A percentile compares a stretch with the other conserved stretches of the same genome.
Evolutionary conservation across 2,329 filamentous ascomycete genomes (phyloP).

Genomic region (Thielaviopsis cerberus): DNA sequence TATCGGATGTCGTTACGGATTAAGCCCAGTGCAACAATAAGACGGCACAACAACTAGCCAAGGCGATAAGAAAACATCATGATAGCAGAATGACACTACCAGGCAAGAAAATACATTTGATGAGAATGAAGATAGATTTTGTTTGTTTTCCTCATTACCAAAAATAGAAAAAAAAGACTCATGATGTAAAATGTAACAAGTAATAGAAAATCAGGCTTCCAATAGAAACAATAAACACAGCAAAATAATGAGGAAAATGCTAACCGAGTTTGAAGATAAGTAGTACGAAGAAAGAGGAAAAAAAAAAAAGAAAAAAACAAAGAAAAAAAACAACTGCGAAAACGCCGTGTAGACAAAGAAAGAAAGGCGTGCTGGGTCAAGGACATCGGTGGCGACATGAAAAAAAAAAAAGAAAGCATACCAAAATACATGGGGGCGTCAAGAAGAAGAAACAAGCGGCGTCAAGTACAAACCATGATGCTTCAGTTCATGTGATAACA

Average conservation of each 20-base stretch:
- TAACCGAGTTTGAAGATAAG: background rate
- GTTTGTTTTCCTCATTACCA: background rate
- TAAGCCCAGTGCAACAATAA: background rate
- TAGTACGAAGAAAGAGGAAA: too few relatives aligned
- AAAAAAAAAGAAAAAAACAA: background rate
- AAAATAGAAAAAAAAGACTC: background rate
- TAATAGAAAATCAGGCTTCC: background rate
- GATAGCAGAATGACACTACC: too few relatives aligned
- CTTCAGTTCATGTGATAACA: background rate
- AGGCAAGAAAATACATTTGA: background rate
- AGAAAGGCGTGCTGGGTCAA: background rate
- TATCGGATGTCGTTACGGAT: too few relatives aligned
- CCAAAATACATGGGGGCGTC: too few relatives aligned
- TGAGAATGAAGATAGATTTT: background rate
- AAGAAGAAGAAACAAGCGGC: too few relatives aligned
- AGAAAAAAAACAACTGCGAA: background rate
- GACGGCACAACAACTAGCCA: background rate
- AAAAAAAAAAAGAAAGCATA: constrained; percentile 7
- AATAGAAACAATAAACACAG: background rate
- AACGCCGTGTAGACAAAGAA: background rate
- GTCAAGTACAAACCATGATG: too few relatives aligned
- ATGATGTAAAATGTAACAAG: background rate
- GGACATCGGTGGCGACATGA: constrained; percentile 5
- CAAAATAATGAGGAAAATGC: background rate
- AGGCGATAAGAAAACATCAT: background rate